phyloP scores from a whole-genome alignment of 1,284 basidiomycete species.

The Vanrija sp. region DNA sequence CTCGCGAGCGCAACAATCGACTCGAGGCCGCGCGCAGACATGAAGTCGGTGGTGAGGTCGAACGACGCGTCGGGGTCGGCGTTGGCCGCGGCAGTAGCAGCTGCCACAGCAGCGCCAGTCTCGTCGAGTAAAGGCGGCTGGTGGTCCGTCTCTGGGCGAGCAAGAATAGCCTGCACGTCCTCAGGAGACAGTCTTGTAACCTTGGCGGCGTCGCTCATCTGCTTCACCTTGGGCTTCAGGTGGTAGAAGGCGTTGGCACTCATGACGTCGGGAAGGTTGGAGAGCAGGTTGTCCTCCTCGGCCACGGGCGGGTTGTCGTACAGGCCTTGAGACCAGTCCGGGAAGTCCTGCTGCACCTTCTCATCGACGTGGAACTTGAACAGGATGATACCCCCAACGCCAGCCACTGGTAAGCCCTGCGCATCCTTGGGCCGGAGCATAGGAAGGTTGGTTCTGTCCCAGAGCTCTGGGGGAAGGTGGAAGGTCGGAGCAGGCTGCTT shows the following conservation, averaged over 20 bases:
- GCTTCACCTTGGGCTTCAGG: constrained; percentile 25
- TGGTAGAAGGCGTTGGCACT: constrained; percentile 22
- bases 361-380: constrained; percentile 46
- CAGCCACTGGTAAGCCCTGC: constrained; percentile 33
- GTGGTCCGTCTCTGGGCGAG: constrained; percentile 1
- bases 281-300: constrained; percentile 30
- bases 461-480: constrained; percentile 38
- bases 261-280: constrained; percentile 33
- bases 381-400: constrained; percentile 33
- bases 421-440: constrained; percentile 33
- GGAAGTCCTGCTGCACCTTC: constrained; percentile 29
- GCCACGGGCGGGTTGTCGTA: constrained; percentile 45
- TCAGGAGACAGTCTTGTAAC: constrained; percentile 17
- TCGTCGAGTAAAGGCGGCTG: not conserved
- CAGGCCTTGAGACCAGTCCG: constrained; percentile 42
- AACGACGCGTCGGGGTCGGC: constrained; percentile 5
- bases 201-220: constrained; percentile 13
- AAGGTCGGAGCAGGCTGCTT: constrained; percentile 45
- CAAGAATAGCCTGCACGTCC: constrained; percentile 29
- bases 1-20: constrained; percentile 18
- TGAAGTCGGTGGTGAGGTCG: constrained; percentile 21
- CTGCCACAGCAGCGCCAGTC: constrained; percentile 10
- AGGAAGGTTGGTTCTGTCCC: constrained; percentile 36
- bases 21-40: constrained; percentile 19
- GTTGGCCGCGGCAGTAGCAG: constrained; percentile 4